These are phyloP conservation scores for Adansonia gregorii DNA, from an alignment of 441 rosid species.

Conservation along the genomic window DNA sequence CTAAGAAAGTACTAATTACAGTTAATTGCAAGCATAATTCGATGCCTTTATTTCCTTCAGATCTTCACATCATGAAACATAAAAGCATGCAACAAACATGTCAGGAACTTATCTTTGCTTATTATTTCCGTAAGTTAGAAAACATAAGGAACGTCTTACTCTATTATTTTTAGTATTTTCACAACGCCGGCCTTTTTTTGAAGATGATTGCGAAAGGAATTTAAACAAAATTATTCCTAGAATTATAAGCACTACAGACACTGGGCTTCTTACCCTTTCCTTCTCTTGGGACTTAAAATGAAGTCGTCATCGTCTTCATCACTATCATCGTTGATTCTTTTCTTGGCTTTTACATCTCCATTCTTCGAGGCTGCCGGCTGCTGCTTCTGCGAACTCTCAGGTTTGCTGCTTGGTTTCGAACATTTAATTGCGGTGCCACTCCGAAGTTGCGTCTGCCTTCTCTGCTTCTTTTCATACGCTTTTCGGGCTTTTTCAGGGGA, in stretches of 20 bases:
- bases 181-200: slow-evolving; percentile 24
- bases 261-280: slow-evolving; percentile 55
- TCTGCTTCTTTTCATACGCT: slow-evolving; percentile 83
- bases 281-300: slow-evolving; percentile 64
- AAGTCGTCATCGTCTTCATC: slow-evolving; percentile 55
- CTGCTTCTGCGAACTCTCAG: slow-evolving; percentile 64
- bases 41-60: slow-evolving; percentile 6
- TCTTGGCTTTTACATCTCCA: slow-evolving; percentile 68
- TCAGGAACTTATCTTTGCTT: slow-evolving; percentile 32
- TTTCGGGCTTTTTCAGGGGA: slow-evolving; percentile 74
- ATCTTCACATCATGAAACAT: slow-evolving; percentile 20
- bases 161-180: slow-evolving; percentile 21
- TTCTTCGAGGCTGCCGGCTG: slow-evolving; percentile 55
- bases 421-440: slow-evolving; percentile 68
- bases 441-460: slow-evolving; percentile 75
- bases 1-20: not conserved
- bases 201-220: slow-evolving; percentile 26
- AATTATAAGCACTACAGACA: slow-evolving; percentile 28
- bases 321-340: slow-evolving; percentile 47
- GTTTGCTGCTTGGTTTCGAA: slow-evolving; percentile 47
- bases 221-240: slow-evolving; percentile 30
- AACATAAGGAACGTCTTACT: slow-evolving; percentile 38
- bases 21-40: not conserved
- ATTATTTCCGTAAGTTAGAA: slow-evolving; percentile 35
- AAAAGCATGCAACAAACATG: slow-evolving; percentile 2